A percentile compares a stretch with the other conserved stretches of the same genome.
These are phyloP conservation scores for Paramarasmius palmivorus DNA, from an alignment of 1,284 basidiomycete genomes.

Conservation along the genomic window DNA sequence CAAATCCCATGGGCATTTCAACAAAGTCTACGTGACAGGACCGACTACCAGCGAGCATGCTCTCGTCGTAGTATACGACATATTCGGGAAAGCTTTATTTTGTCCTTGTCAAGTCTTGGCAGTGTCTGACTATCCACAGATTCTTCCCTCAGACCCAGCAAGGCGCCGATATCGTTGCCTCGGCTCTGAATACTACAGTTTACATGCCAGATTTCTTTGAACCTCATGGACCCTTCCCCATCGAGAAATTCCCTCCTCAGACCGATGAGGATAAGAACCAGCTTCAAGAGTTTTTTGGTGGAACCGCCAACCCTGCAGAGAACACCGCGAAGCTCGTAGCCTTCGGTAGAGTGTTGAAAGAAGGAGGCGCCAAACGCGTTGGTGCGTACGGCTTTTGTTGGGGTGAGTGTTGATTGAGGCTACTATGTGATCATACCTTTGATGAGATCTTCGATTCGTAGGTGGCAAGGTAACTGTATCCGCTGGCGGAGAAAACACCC, in stretches of 20 bases:
- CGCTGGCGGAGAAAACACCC: conserved; percentile 33
- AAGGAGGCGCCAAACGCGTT: conserved; percentile 46
- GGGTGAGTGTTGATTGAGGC: too few species aligned
- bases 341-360: conserved; percentile 47
- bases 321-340: conserved; percentile 46
- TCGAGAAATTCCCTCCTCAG: conserved; percentile 53
- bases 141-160: conserved; percentile 61
- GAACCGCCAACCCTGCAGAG: conserved; percentile 44
- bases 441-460: conserved; percentile 20
- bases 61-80: conserved; percentile 62
- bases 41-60: conserved; percentile 48
- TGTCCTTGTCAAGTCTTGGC: not conserved
- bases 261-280: conserved; percentile 48
- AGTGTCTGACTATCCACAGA: conserved; percentile 23
- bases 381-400: conserved; percentile 62
- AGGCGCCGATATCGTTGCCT: conserved; percentile 63
- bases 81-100: conserved; percentile 49
- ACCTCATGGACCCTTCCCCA: conserved; percentile 49
- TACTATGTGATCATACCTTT: too few species aligned
- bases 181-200: conserved; percentile 48
- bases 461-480: conserved; percentile 56
- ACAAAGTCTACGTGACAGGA: conserved; percentile 54
- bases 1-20: conserved; percentile 37
- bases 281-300: conserved; percentile 56
- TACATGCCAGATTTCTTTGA: conserved; percentile 72